phyloP scores from a whole-genome alignment of 805 yeast species.

The Suhomyces xylopsoci region DNA sequence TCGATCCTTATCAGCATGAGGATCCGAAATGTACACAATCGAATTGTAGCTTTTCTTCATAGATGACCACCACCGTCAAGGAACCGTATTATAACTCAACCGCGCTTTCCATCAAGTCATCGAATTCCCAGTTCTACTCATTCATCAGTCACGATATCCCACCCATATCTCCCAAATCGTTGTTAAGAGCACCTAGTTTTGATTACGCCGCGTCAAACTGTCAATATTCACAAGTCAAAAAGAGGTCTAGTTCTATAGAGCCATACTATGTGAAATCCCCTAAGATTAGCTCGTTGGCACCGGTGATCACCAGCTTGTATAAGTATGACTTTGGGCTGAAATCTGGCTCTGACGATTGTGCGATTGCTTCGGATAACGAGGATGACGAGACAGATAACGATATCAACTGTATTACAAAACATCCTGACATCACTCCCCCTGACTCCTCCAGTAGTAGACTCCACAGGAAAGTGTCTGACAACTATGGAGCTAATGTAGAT shows the following conservation, averaged over 20 bases:
- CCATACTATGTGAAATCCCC: conserved; percentile 14
- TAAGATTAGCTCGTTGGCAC: conserved; percentile 4
- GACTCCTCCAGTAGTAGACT: background rate
- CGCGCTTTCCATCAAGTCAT: conserved; percentile 10
- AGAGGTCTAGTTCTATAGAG: conserved; percentile 12
- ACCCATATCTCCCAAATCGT: background rate
- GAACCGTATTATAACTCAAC: conserved; percentile 13
- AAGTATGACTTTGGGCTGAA: conserved; percentile 1
- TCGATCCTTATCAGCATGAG: background rate
- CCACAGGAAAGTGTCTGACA: conserved; percentile 12
- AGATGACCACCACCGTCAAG: conserved; percentile 6
- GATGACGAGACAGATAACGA: background rate
- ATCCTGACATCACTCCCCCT: background rate
- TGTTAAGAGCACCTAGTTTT: conserved; percentile 2
- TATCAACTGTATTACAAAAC: background rate
- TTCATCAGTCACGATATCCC: conserved; percentile 7
- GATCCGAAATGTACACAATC: background rate
- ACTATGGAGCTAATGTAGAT: conserved; percentile 8
- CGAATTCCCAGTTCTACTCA: conserved; percentile 8
- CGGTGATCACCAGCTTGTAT: conserved; percentile 3
- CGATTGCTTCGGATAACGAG: conserved; percentile 11
- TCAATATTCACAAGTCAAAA: background rate
- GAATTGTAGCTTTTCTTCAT: background rate
- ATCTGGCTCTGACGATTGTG: conserved; percentile 5
- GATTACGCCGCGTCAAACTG: background rate